These are phyloP conservation scores for Xylariaceae sp. DNA, from an alignment of 2,329 filamentous ascomycete species.

Conservation along the genomic window DNA sequence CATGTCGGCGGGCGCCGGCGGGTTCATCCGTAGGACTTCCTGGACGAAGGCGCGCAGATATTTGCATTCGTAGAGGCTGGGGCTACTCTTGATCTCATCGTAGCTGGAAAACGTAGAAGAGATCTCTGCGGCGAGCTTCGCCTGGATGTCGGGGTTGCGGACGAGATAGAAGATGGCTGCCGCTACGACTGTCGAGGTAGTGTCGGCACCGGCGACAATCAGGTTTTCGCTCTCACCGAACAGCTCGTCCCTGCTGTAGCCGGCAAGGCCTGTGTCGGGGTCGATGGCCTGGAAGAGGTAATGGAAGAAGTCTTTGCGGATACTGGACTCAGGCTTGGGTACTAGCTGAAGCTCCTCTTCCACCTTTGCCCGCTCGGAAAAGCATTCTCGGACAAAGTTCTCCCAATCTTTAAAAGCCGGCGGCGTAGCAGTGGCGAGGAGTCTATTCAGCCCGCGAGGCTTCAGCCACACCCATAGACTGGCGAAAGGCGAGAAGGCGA, in stretches of 20 bases:
- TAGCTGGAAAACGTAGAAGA: background rate
- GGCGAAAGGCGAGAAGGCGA: background rate
- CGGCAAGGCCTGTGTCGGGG: background rate
- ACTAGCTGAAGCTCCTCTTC: background rate
- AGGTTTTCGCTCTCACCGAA: background rate
- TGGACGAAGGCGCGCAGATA: background rate
- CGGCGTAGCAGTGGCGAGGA: background rate
- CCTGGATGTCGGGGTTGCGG: background rate
- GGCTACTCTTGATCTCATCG: no score
- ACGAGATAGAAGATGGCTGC: background rate
- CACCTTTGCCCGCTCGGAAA: background rate
- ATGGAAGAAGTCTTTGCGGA: slow-evolving; percentile 1
- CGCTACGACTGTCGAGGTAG: background rate
- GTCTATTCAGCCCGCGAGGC: background rate
- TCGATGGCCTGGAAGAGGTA: background rate
- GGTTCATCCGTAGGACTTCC: background rate
- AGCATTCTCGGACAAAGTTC: background rate
- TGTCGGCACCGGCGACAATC: background rate
- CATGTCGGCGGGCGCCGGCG: background rate
- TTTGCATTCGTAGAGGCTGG: no score
- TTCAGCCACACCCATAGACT: background rate
- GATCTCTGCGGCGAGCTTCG: background rate
- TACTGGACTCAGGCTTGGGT: no score
- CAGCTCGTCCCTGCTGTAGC: background rate
- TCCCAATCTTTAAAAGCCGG: background rate